A percentile compares a stretch with the other conserved stretches of the same genome.
Conservation (phyloP, 2,329 filamentous ascomycete species). For the Beauveria bassiana region DNA sequence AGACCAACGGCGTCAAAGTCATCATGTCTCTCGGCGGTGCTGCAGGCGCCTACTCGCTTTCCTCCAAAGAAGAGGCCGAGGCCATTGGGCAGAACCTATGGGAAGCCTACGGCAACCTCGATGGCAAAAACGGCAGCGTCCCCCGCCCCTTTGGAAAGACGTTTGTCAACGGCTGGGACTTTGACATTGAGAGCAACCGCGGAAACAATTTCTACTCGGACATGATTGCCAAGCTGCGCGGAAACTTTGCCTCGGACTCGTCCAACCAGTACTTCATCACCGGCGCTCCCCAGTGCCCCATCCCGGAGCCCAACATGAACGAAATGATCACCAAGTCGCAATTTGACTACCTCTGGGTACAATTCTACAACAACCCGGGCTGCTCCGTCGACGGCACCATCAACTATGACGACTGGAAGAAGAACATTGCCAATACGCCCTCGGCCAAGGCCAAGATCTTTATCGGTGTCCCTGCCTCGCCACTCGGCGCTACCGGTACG, state of each 20-base stretch:
- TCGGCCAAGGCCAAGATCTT: conserved; percentile 26
- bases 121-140: conserved; percentile 1
- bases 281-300: conserved; percentile 36
- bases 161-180: conserved; percentile 22
- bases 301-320: conserved; percentile 29
- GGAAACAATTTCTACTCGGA: conserved; percentile 14
- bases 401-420: conserved; percentile 28
- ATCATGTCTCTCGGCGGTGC: conserved; percentile 15
- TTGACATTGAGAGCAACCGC: conserved; percentile 21
- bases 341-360: conserved; percentile 35
- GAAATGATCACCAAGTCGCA: conserved; percentile 27
- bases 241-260: conserved; percentile 15
- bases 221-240: conserved; percentile 21
- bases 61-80: conserved; percentile 11
- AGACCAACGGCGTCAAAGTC: conserved; percentile 14
- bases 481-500: conserved; percentile 14
- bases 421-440: conserved; percentile 19
- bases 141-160: conserved; percentile 20
- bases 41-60: conserved; percentile 7
- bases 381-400: conserved; percentile 29
- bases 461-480: conserved; percentile 25
- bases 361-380: conserved; percentile 38
- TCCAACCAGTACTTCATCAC: conserved; percentile 33
- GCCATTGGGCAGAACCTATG: conserved; percentile 15
- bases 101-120: conserved; percentile 14